A percentile compares a stretch with the other conserved stretches of the same genome.
Conservation (phyloP, 257 asterid species). For the Cruciata laevipes region DNA sequence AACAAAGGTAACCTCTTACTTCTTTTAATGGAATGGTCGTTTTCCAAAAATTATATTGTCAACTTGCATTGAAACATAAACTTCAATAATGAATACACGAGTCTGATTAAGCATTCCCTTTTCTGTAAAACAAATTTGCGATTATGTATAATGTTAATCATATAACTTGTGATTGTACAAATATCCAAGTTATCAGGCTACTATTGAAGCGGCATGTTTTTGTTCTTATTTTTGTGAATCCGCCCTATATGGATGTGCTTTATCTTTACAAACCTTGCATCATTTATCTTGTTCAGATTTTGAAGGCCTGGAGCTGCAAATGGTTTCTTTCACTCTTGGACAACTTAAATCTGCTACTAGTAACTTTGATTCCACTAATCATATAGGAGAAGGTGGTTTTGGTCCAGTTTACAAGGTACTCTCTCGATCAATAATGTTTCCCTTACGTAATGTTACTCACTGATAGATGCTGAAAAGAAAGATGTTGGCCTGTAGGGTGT, state of each 20-base stretch:
- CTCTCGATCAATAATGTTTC: not conserved
- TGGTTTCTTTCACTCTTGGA: conserved; percentile 57
- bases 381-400: conserved; percentile 95
- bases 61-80: not conserved
- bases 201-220: not conserved
- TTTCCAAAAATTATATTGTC: not conserved
- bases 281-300: conserved; percentile 38
- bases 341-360: conserved; percentile 82
- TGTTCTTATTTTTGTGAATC: not conserved
- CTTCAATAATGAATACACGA: not conserved
- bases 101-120: not conserved
- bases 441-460: not conserved
- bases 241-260: not conserved
- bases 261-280: not conserved
- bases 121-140: not conserved
- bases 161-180: not conserved
- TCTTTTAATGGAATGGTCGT: not conserved
- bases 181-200: not conserved
- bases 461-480: conserved; percentile 15
- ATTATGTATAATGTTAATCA: not conserved
- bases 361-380: conserved; percentile 60
- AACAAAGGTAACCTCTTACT: conserved; percentile 37
- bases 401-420: conserved; percentile 87
- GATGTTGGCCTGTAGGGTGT: conserved; percentile 41
- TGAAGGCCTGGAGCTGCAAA: conserved; percentile 57